Evolutionary conservation across 2,329 filamentous ascomycete genomes (phyloP), one percentile per base, ranked within the genome.

Genomic region (Fusarium temperatum): DNA sequence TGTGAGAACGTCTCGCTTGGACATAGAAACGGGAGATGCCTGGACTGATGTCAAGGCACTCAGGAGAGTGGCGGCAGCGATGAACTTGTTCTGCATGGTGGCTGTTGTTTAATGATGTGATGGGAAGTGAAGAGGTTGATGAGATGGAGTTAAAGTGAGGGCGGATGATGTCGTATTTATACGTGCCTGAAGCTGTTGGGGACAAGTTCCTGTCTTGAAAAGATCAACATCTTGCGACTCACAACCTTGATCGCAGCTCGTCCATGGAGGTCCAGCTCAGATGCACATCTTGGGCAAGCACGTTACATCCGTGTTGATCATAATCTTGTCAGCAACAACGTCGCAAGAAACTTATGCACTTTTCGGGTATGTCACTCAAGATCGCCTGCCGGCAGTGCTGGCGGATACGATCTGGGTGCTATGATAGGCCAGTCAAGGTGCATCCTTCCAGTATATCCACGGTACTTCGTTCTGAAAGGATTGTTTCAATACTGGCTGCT

Each of bases 1-100:
- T 3, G 75, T 70, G 48, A 80, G 68, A 38, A 80, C 74, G 35
- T 80, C 77, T 51, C 78, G 67, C 66, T 77, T 68, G 26, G 70
- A 42, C 8, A 59, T 35, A 28, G 26, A 45, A n/a, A 68, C 63
- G 3, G 75, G 74, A 17, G 67, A 67, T 30, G 73, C 75, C 30
- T 68, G 57, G 38, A 74, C 61, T 22, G 75, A 67, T 11, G 72
- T 55, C 38, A 79, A 50, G 14, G 63, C 75, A 47, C 75, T 57
- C 6, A 77, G 63, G 13, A 77, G 47, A 20, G 66, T 70, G 20
- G 63, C 61, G 13, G 67, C 73, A 4, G 70, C 48, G 20, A 75
- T 24, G 17, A 75, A 5, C 45, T 58, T 75, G 42, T 59, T 75
- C 44, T 75, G 72, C 72, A 75, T 75, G 28, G 6, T 71, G 50